Evolutionary conservation across 148 eudicot genomes (phyloP).

Genomic region (Rhododendron kiyosumense): DNA sequence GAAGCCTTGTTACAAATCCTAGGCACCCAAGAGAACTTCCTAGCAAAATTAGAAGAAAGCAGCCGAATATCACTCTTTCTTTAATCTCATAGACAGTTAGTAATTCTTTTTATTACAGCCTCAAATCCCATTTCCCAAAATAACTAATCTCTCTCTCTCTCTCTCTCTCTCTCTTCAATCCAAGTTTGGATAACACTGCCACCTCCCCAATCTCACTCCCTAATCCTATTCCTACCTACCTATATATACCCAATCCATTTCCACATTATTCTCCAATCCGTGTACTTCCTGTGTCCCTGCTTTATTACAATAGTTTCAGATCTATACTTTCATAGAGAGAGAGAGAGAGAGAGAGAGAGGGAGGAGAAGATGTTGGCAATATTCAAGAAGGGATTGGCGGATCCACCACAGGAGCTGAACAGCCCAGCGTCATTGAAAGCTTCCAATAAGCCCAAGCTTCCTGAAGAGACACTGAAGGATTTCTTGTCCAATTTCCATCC

Average conservation of each 20-base stretch:
- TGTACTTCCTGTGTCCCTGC: not conserved
- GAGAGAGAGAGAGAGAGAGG: not conserved
- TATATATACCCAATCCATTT: not conserved
- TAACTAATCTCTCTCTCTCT: not conserved
- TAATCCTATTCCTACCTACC: not conserved
- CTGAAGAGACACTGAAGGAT: constrained; percentile 52
- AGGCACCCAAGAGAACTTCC: no score
- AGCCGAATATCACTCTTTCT: no score
- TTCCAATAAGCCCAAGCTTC: constrained; percentile 29
- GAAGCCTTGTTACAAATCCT: no score
- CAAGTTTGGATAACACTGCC: constrained; percentile 13
- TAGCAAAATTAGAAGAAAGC: no score
- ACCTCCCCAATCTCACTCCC: not conserved
- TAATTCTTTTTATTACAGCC: not conserved
- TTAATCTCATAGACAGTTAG: not conserved
- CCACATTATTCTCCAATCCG: not conserved
- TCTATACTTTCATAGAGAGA: not conserved
- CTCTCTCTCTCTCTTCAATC: not conserved
- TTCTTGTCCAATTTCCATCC: constrained; percentile 43
- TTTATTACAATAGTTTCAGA: not conserved
- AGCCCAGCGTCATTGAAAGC: constrained; percentile 46
- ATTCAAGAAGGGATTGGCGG: constrained; percentile 64
- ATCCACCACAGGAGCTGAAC: constrained; percentile 73
- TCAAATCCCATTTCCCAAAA: not conserved
- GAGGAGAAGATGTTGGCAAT: constrained; percentile 62